Base-by-base conservation (phyloP, 768 basidiomycete species). In the Trametes meyenii region DNA sequence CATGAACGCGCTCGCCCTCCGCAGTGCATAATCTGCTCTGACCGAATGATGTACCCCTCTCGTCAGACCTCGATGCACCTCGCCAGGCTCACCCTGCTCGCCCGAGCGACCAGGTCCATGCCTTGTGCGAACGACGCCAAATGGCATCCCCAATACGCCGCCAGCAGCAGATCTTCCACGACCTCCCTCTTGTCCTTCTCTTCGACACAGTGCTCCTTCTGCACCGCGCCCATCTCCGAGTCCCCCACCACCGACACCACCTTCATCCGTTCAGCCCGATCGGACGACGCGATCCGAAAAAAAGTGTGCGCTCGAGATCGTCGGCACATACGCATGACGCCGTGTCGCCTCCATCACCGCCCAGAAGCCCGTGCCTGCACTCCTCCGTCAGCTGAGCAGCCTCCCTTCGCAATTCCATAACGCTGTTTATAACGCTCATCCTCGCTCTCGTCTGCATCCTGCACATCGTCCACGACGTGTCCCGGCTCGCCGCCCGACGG, bases 41-140 rank as follows among this genome's bases (percentile, higher is more conserved):
- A 67, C n/a, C 65, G 52, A 23, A 69, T 69, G 52, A 67, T 69
- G 48, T 63, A 69, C 38, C 68, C 68, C 54, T 66, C 68, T 19
- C 68, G 54, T 61, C 66, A 69, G 55, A 69, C 67, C 36, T 55
- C 43, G 10, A 69, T 44, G 56, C 68, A 69, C 13, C n/a, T 52
- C 11, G 49, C 61, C 36, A 65, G 46, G 42, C 54, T 59, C 38
- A 69, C 62, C 3, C 44, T 29, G 60, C 64, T 63, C 54, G 61
- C 63, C n/a, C 66, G 53, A 8, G 69, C 67, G 49, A 68, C 64
- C 57, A 68, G 40, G 55, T 69, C 65, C 55, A 67, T 42, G 13
- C 66, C 66, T 46, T 69, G 64, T 6, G 56, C 61, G 42, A 63
- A 69, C 55, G 65, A 61, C 29, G 66, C 66, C 38, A 67, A 49